phyloP scores from a whole-genome alignment of 305 asterid species.

The Fraxinus sp. region DNA sequence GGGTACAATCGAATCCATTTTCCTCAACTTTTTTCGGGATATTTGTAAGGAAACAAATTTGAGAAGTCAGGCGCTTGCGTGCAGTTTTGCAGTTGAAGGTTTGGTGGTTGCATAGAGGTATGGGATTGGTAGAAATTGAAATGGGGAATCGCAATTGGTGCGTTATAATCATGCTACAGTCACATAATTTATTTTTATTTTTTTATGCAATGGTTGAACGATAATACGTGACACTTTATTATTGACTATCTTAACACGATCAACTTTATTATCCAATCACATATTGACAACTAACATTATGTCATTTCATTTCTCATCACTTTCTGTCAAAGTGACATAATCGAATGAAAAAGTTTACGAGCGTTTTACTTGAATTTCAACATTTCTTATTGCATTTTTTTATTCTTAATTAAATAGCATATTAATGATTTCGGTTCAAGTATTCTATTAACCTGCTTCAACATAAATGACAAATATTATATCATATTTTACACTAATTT shows the following conservation, averaged over 20 bases:
- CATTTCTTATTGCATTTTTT: background rate
- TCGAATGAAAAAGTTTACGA: too few species aligned
- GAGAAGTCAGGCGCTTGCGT: background rate
- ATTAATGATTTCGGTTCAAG: background rate
- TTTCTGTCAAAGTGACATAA: background rate
- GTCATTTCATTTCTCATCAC: background rate
- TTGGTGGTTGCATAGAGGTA: background rate
- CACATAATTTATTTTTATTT: background rate
- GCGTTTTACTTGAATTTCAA: background rate
- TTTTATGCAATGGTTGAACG: too few species aligned
- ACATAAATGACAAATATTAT: background rate
- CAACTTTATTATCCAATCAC: too few species aligned
- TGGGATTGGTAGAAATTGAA: background rate
- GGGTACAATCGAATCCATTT: conserved; percentile 24
- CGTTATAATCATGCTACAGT: background rate
- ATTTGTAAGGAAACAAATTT: background rate
- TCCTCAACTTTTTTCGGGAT: background rate
- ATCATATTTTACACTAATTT: background rate
- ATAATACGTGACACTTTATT: too few species aligned
- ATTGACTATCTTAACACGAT: too few species aligned
- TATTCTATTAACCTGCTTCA: background rate
- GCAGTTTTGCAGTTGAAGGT: background rate
- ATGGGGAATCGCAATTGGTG: background rate
- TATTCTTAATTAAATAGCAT: background rate
- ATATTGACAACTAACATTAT: background rate